A percentile compares a stretch with the other conserved stretches of the same genome.
Conservation (phyloP, 257 asterid genomes). For the Eustoma russellianum region DNA sequence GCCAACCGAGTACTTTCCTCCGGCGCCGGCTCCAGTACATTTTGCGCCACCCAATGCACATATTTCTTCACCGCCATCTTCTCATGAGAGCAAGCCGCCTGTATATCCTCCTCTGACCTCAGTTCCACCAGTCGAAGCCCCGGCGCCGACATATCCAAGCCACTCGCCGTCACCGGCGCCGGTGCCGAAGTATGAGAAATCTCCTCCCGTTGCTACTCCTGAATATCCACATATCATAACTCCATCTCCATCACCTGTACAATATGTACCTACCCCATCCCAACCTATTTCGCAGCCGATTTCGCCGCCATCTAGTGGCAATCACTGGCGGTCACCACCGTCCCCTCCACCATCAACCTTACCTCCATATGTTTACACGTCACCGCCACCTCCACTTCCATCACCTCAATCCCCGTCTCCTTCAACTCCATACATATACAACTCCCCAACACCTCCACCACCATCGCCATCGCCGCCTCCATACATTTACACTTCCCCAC, state of each 20-base stretch:
- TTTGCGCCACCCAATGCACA: slow-evolving; percentile 7
- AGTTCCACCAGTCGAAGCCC: slow-evolving; percentile 14
- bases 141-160: slow-evolving; percentile 13
- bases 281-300: slow-evolving; percentile 20
- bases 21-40: slow-evolving; percentile 11
- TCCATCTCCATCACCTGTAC: slow-evolving; percentile 20
- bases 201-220: slow-evolving; percentile 15
- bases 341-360: slow-evolving; percentile 8
- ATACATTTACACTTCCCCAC: slow-evolving; percentile 7
- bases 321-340: slow-evolving; percentile 13
- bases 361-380: background rate
- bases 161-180: background rate
- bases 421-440: slow-evolving; percentile 5
- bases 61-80: slow-evolving; percentile 21
- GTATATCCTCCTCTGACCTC: slow-evolving; percentile 1
- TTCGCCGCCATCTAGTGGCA: slow-evolving; percentile 16
- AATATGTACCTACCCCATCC: slow-evolving; percentile 16
- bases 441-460: slow-evolving; percentile 22
- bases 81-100: slow-evolving; percentile 13
- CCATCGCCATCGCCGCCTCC: slow-evolving; percentile 17
- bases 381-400: slow-evolving; percentile 18
- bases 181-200: slow-evolving; percentile 3
- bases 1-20: slow-evolving; percentile 11
- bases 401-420: slow-evolving; percentile 10
- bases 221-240: slow-evolving; percentile 12